Conservation (phyloP, 257 asterid species). For the Solanum appendiculatum region DNA sequence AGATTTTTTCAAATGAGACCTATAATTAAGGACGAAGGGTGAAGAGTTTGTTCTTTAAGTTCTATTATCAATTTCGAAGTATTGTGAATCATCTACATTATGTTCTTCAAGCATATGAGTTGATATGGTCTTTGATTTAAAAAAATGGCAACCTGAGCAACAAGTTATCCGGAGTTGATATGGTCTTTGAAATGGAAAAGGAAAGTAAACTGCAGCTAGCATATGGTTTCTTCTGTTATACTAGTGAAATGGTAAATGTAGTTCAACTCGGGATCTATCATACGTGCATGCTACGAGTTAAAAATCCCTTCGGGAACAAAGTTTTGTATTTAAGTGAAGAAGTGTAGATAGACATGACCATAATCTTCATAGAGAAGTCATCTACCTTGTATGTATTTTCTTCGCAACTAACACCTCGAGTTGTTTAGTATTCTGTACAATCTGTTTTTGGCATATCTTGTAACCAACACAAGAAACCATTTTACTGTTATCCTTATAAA, state of each 20-base stretch:
- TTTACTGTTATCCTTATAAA: background rate
- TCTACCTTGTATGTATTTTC: background rate
- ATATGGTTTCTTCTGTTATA: background rate
- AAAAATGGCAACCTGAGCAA: background rate
- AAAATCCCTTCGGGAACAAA: background rate
- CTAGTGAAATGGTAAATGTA: background rate
- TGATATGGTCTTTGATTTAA: background rate
- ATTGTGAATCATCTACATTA: background rate
- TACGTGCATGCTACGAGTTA: background rate
- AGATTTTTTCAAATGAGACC: background rate
- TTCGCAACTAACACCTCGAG: background rate
- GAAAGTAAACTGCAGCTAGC: background rate
- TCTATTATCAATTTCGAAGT: background rate
- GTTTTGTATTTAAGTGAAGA: background rate
- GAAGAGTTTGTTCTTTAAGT: too few species aligned
- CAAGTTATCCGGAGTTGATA: background rate
- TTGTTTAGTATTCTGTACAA: background rate
- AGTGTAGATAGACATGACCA: background rate
- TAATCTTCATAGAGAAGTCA: background rate
- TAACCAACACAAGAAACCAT: background rate
- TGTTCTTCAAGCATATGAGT: background rate
- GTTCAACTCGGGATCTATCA: background rate
- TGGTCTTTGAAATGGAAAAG: background rate
- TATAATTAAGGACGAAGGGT: background rate
- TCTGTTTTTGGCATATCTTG: background rate